Evolutionary conservation across 305 asterid genomes (phyloP).

Genomic region (Fraxinus sp.): DNA sequence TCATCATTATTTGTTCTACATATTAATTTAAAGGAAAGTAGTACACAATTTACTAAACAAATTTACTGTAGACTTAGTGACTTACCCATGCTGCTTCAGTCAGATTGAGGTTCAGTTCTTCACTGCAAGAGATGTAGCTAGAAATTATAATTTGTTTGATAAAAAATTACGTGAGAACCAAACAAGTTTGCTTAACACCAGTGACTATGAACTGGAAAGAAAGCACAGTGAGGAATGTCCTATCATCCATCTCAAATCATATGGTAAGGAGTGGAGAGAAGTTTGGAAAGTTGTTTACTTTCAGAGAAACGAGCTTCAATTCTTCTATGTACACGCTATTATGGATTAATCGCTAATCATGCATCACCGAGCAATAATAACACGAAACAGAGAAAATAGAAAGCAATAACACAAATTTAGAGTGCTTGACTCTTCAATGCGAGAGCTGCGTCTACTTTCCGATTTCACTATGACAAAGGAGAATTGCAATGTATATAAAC

Average conservation of each 20-base stretch:
- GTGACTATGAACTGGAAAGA: constrained; percentile 1
- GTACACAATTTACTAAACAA: constrained; percentile 3
- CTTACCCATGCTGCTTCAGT: constrained; percentile 97
- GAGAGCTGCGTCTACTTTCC: neutral
- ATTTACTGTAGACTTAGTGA: constrained; percentile 25
- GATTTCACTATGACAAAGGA: neutral
- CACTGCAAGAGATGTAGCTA: constrained; percentile 58
- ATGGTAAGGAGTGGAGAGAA: neutral
- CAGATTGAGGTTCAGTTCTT: constrained; percentile 85
- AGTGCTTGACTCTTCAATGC: neutral
- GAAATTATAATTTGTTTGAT: constrained; percentile 20
- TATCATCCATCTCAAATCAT: neutral
- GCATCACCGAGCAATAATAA: neutral
- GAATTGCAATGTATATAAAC: neutral
- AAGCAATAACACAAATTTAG: neutral
- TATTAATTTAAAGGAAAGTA: neutral
- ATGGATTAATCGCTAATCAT: neutral
- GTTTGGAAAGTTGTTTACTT: neutral
- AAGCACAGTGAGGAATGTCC: neutral
- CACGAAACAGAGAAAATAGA: neutral
- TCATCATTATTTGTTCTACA: neutral
- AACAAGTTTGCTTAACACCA: constrained; percentile 7
- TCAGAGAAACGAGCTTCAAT: neutral
- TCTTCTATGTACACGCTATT: neutral
- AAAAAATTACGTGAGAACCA: constrained; percentile 11